Percentiles rank a stretch among this genome's conserved stretches.
Conservation (phyloP, 164 flowering plant genomes). For the Kingdonia uniflora region DNA sequence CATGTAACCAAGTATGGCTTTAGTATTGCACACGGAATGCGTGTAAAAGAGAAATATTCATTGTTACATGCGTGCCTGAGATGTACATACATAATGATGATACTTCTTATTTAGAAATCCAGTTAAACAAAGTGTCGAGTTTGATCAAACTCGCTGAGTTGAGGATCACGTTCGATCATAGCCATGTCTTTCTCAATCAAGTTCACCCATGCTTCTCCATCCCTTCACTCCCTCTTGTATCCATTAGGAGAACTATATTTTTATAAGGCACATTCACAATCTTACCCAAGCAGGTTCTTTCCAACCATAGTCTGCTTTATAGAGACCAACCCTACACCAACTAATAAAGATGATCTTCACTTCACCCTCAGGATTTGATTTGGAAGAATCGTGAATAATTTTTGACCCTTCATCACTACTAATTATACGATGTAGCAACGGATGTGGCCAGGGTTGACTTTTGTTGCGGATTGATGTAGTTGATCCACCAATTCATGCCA, state of each 20-base stretch:
- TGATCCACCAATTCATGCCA: slow-evolving; percentile 5
- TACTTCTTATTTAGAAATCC: too few species aligned
- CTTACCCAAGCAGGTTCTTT: slow-evolving; percentile 33
- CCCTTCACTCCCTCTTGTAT: slow-evolving; percentile 19
- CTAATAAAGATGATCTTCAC: slow-evolving; percentile 13
- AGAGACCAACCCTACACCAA: slow-evolving; percentile 22
- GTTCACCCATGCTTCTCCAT: slow-evolving; percentile 7
- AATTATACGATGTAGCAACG: neutral
- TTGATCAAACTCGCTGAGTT: too few species aligned
- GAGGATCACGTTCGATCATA: neutral
- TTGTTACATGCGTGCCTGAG: too few species aligned
- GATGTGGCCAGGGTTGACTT: slow-evolving; percentile 6
- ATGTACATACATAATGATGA: too few species aligned
- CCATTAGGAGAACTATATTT: slow-evolving; percentile 16
- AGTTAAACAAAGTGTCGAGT: too few species aligned
- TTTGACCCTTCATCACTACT: slow-evolving; percentile 1
- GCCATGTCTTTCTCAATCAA: neutral
- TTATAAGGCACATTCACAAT: neutral
- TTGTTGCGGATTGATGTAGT: slow-evolving; percentile 7
- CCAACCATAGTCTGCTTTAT: slow-evolving; percentile 37
- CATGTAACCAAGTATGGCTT: too few species aligned
- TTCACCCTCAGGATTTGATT: too few species aligned
- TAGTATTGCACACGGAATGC: too few species aligned
- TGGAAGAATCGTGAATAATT: too few species aligned
- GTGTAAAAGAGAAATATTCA: too few species aligned